These are phyloP conservation scores for Leptographium flavum DNA, from an alignment of 2,329 filamentous ascomycete genomes.

Conservation along the genomic window DNA sequence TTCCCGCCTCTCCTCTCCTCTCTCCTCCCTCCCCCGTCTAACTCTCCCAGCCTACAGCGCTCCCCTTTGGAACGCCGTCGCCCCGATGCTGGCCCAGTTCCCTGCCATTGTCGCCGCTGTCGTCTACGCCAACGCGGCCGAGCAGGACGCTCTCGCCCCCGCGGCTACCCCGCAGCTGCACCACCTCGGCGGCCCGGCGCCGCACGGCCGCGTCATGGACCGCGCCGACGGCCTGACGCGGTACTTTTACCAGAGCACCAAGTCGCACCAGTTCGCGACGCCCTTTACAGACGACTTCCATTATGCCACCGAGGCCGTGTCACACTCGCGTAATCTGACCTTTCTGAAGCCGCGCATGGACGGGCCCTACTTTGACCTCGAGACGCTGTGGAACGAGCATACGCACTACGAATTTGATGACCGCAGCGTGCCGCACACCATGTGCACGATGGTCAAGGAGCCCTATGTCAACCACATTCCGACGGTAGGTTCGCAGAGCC, in stretches of 20 bases:
- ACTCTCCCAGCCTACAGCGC: slow-evolving; percentile 9
- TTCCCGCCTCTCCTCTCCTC: no score
- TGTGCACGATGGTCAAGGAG: slow-evolving; percentile 69
- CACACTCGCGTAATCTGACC: slow-evolving; percentile 50
- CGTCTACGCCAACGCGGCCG: slow-evolving; percentile 9
- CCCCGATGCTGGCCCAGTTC: not conserved
- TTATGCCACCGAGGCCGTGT: slow-evolving; percentile 33
- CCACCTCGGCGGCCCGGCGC: slow-evolving; percentile 1
- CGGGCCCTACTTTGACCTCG: slow-evolving; percentile 60
- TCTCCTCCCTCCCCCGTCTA: no score
- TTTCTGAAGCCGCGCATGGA: slow-evolving; percentile 49
- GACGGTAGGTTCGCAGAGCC: slow-evolving; percentile 34
- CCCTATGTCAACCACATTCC: slow-evolving; percentile 70
- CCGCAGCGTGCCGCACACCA: slow-evolving; percentile 55
- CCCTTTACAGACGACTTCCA: slow-evolving; percentile 5
- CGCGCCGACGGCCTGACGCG: not conserved
- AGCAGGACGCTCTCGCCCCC: not conserved
- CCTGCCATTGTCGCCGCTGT: slow-evolving; percentile 7
- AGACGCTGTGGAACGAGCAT: slow-evolving; percentile 69
- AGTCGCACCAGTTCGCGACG: slow-evolving; percentile 3
- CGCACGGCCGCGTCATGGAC: not conserved
- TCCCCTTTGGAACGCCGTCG: slow-evolving; percentile 12
- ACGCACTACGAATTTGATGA: slow-evolving; percentile 56
- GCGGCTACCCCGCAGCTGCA: not conserved
- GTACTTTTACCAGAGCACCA: slow-evolving; percentile 1